Conservation (phyloP, 257 asterid genomes). For the Solanum corneliomulleri region DNA sequence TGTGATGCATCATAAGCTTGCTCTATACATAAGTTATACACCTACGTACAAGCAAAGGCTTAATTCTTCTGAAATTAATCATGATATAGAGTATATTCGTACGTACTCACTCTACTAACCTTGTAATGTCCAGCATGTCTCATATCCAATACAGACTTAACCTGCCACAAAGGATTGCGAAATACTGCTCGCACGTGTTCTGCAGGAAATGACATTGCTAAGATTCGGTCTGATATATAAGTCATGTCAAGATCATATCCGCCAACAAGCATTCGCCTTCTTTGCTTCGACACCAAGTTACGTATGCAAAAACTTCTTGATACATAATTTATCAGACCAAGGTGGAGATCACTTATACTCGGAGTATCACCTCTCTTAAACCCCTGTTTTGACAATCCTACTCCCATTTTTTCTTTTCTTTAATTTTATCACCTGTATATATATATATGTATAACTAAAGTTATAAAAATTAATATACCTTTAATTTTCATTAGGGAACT, state of each 20-base stretch:
- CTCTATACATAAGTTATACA: slow-evolving; percentile 70
- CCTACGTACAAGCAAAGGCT: slow-evolving; percentile 18
- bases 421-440: not conserved
- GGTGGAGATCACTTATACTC: slow-evolving; percentile 9
- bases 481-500: not conserved
- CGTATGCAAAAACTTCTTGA: slow-evolving; percentile 46
- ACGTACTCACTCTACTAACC: slow-evolving; percentile 12
- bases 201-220: slow-evolving; percentile 83
- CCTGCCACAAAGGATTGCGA: slow-evolving; percentile 88
- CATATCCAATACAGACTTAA: slow-evolving; percentile 63
- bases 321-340: slow-evolving; percentile 22
- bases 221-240: slow-evolving; percentile 50
- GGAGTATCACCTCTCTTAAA: not conserved
- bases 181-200: slow-evolving; percentile 69
- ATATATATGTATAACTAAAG: too few species aligned
- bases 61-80: not conserved
- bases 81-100: too few species aligned
- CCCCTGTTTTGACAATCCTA: slow-evolving; percentile 38
- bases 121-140: slow-evolving; percentile 61
- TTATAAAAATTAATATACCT: not conserved
- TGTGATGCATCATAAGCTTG: slow-evolving; percentile 51
- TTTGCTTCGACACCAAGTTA: slow-evolving; percentile 57
- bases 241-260: slow-evolving; percentile 91
- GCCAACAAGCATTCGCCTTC: slow-evolving; percentile 68
- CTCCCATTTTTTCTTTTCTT: slow-evolving; percentile 34